A percentile compares a stretch with the other conserved stretches of the same genome.
These are phyloP conservation scores for Coemansia sp. DNA, from an alignment of 192 early-diverging fungal genomes.

Conservation along the genomic window DNA sequence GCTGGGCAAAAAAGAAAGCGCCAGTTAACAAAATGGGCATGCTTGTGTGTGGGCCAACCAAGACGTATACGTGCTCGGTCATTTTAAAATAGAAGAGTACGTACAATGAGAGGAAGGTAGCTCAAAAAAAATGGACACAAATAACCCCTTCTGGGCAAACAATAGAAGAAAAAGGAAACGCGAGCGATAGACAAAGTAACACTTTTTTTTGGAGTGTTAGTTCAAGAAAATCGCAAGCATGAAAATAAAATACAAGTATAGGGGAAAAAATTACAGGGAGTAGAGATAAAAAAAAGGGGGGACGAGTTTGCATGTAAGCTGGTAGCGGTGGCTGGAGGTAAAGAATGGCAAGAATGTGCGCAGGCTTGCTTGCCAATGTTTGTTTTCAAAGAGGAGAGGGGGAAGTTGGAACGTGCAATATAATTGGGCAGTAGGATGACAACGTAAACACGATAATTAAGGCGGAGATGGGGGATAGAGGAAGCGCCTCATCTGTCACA, in stretches of 20 bases:
- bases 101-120: slow-evolving; percentile 1
- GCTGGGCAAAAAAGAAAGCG: neutral
- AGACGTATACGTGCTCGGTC: neutral
- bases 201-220: neutral
- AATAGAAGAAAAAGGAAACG: neutral
- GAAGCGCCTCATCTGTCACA: neutral
- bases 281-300: neutral
- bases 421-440: slow-evolving; percentile 4
- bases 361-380: slow-evolving; percentile 3
- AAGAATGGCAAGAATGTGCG: slow-evolving; percentile 13
- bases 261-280: neutral
- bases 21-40: neutral
- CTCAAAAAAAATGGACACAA: neutral
- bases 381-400: neutral
- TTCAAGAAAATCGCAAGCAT: slow-evolving; percentile 1
- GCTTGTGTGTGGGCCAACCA: neutral
- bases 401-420: neutral
- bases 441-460: slow-evolving; percentile 10
- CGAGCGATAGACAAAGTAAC: slow-evolving; percentile 1
- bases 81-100: neutral
- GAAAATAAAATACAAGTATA: slow-evolving; percentile 14
- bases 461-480: neutral
- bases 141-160: slow-evolving; percentile 11
- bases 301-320: neutral
- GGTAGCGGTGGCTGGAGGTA: slow-evolving; percentile 1